Evolutionary conservation across 176 grass and related monocot genomes (phyloP).

Genomic region (maize (Zea mays)): Zm-B73-REFERENCE-NAM-5.0 NC_050099.1:42776501-42777000

Average conservation of each 20-base stretch:
- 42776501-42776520: too few species aligned
- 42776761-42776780: neutral
- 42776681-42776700: neutral
- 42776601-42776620: neutral
- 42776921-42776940: neutral
- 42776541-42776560: neutral
- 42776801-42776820: neutral
- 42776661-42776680: neutral
- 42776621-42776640: neutral
- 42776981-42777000: constrained; percentile 59
- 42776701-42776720: too few species aligned
- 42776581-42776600: neutral
- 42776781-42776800: neutral
- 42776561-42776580: neutral
- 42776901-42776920: neutral
- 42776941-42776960: constrained; percentile 73
- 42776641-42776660: neutral
- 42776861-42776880: neutral
- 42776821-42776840: neutral
- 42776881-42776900: neutral
- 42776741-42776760: too few species aligned
- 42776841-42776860: constrained; percentile 12
- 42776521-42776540: neutral
- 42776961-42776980: constrained; percentile 67
- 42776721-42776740: too few species aligned